Percentiles rank a stretch among this genome's conserved stretches.
Evolutionary conservation across 2,329 filamentous ascomycete genomes (phyloP).

Genomic region (Grosmannia huntii): DNA sequence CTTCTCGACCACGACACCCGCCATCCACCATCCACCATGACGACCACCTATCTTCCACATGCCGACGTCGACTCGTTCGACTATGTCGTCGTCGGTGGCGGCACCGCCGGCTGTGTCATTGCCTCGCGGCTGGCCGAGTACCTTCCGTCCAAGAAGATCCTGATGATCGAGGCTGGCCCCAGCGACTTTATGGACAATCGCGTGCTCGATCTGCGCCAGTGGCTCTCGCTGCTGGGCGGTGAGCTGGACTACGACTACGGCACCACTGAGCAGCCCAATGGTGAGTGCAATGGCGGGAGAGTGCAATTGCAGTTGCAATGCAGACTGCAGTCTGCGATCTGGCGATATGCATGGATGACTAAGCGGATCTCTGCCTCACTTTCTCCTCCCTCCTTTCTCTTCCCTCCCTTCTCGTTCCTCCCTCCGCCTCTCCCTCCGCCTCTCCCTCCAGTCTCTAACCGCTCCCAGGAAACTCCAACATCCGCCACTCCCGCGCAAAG

Average conservation of each 20-base stretch:
- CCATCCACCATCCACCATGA: constrained; percentile 30
- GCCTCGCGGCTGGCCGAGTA: constrained; percentile 71
- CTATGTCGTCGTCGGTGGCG: constrained; percentile 76
- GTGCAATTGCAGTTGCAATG: too few relatives aligned
- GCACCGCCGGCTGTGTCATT: constrained; percentile 76
- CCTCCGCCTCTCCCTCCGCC: constrained; percentile 4
- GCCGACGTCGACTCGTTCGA: constrained; percentile 58
- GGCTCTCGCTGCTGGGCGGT: constrained; percentile 72
- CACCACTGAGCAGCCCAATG: constrained; percentile 78
- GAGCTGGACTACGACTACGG: constrained; percentile 86
- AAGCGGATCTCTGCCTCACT: background rate
- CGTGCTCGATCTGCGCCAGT: constrained; percentile 76
- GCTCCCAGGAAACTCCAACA: constrained; percentile 63
- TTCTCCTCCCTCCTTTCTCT: background rate
- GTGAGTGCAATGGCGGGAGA: background rate
- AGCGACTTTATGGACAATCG: constrained; percentile 82
- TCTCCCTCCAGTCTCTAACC: constrained; percentile 19
- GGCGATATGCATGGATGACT: background rate
- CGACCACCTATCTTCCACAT: constrained; percentile 53
- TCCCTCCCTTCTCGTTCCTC: constrained; percentile 20
- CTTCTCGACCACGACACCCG: background rate
- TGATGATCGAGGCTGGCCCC: constrained; percentile 79
- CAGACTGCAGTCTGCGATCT: background rate
- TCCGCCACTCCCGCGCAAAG: constrained; percentile 84
- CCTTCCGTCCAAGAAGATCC: constrained; percentile 59